Evolutionary conservation across 208 protist species (phyloP).

Genomic region (Entamoeba invadens): DNA sequence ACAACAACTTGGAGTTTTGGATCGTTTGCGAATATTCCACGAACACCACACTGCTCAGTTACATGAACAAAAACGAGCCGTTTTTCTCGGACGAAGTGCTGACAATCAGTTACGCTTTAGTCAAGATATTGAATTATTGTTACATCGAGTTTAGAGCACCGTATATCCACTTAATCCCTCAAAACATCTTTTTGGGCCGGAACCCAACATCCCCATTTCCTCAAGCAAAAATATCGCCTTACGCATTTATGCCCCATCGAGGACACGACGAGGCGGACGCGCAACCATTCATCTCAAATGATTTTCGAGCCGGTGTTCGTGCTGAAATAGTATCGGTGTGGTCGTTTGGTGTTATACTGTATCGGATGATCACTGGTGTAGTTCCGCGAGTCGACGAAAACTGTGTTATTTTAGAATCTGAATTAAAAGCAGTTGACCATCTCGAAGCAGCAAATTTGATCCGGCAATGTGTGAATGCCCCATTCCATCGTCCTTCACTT

Average conservation of each 20-base stretch:
- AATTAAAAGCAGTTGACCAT: background rate
- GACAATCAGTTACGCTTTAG: background rate
- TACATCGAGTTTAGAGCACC: background rate
- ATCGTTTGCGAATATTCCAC: background rate
- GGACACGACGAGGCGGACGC: background rate
- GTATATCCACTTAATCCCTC: background rate
- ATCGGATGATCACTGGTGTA: background rate
- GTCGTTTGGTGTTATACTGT: background rate
- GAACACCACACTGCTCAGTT: background rate
- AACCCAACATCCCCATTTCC: background rate
- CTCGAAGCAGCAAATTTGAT: background rate
- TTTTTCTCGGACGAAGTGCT: background rate
- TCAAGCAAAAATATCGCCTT: background rate
- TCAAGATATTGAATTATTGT: background rate
- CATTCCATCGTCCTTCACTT: background rate
- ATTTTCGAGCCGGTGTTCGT: background rate
- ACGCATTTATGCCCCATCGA: background rate
- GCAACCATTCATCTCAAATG: background rate
- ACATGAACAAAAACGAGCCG: background rate
- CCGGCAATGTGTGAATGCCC: background rate
- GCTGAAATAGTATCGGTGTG: background rate
- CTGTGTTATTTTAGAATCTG: background rate
- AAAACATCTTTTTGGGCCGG: background rate
- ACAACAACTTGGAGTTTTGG: background rate
- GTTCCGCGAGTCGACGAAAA: background rate